These are phyloP conservation scores for Ophiocordyceps camponoti-rufipedis DNA, from an alignment of 2,329 filamentous ascomycete genomes.

Conservation along the genomic window DNA sequence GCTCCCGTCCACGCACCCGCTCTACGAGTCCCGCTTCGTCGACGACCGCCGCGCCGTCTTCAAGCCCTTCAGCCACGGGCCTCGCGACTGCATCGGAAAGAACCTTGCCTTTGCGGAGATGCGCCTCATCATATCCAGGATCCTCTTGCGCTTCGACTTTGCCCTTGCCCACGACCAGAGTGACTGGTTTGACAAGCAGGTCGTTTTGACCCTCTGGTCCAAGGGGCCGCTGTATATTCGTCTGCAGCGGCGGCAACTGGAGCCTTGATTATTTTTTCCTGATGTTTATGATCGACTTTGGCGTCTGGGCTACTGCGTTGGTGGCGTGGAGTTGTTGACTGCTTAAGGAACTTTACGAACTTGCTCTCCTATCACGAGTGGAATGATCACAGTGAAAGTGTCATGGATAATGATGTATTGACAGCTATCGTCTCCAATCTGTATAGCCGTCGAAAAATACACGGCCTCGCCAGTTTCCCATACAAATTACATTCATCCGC, in stretches of 20 bases:
- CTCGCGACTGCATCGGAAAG: constrained; percentile 21
- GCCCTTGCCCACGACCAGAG: constrained; percentile 3
- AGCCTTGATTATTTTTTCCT: background rate
- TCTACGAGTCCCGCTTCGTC: constrained; percentile 18
- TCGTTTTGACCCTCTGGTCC: constrained; percentile 1
- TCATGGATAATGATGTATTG: too few relatives aligned
- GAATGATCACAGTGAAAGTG: too few relatives aligned
- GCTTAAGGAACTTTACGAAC: too few relatives aligned
- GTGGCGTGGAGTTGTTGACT: too few relatives aligned
- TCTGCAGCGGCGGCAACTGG: background rate
- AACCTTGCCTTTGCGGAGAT: constrained; percentile 27
- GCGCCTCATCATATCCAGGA: constrained; percentile 23
- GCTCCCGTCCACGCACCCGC: constrained; percentile 7
- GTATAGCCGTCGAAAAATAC: too few relatives aligned
- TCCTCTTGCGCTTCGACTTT: constrained; percentile 28
- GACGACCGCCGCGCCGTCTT: constrained; percentile 18
- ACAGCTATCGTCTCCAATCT: too few relatives aligned
- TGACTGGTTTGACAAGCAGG: constrained; percentile 1
- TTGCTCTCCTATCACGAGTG: too few relatives aligned
- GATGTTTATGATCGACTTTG: background rate
- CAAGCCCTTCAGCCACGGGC: constrained; percentile 20
- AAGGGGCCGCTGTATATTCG: constrained; percentile 1
- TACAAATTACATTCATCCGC: too few relatives aligned
- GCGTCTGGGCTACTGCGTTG: too few relatives aligned
- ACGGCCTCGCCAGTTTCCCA: too few relatives aligned